These are phyloP conservation scores for Termitomyces heimii DNA, from an alignment of 768 basidiomycete species.

Conservation along the genomic window DNA sequence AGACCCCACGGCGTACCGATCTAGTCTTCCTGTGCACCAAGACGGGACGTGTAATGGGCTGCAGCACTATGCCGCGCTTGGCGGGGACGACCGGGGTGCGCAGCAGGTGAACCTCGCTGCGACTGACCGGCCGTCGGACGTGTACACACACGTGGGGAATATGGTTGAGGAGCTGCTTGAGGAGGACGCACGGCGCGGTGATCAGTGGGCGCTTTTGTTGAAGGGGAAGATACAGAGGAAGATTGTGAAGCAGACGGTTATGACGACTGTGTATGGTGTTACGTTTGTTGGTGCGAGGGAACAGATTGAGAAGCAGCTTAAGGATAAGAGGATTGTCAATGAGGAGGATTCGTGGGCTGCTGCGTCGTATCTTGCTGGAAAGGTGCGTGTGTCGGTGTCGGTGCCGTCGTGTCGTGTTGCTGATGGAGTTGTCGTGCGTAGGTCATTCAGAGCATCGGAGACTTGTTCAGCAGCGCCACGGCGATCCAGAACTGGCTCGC, in stretches of 20 bases:
- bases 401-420: neutral
- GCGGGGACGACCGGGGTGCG: conserved; percentile 86
- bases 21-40: conserved; percentile 87
- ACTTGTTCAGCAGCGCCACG: conserved; percentile 90
- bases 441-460: conserved; percentile 79
- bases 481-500: conserved; percentile 91
- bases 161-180: conserved; percentile 72
- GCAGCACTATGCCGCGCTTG: conserved; percentile 97
- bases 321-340: conserved; percentile 65
- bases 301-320: conserved; percentile 88
- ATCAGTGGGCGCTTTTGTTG: conserved; percentile 53
- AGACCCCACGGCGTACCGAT: conserved; percentile 57
- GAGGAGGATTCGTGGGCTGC: conserved; percentile 69
- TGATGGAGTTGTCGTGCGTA: conserved; percentile 16
- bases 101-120: conserved; percentile 86
- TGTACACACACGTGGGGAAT: conserved; percentile 86
- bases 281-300: conserved; percentile 93
- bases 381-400: conserved; percentile 32
- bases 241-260: conserved; percentile 97
- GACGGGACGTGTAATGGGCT: conserved; percentile 98
- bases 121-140: conserved; percentile 85
- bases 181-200: conserved; percentile 47
- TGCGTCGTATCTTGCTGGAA: conserved; percentile 76
- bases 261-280: conserved; percentile 99
- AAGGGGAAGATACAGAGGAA: conserved; percentile 82